Percentiles rank a stretch among this genome's conserved stretches.
These are phyloP conservation scores for Amborella trichopoda DNA, from an alignment of 164 flowering plant species.

Conservation along the genomic window DNA sequence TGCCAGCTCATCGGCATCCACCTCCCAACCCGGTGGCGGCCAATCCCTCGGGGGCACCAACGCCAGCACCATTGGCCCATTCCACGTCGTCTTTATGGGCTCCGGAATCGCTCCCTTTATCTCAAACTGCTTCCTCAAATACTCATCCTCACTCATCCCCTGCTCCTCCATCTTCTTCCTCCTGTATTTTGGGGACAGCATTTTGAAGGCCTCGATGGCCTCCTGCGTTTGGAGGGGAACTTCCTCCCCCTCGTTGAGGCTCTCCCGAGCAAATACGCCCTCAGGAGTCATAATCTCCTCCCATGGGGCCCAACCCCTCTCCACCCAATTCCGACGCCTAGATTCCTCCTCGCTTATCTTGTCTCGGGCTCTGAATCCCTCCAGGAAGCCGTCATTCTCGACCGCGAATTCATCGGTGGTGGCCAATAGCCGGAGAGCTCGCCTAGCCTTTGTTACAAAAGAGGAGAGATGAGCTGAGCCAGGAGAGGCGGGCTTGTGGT, in stretches of 20 bases:
- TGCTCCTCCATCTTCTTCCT: conserved; percentile 62
- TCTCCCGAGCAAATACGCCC: conserved; percentile 71
- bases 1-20: conserved; percentile 61
- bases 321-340: conserved; percentile 69
- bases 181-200: conserved; percentile 62
- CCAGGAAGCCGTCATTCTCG: conserved; percentile 52
- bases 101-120: conserved; percentile 70
- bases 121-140: conserved; percentile 57
- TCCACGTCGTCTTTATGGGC: conserved; percentile 58
- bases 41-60: conserved; percentile 81
- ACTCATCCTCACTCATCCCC: conserved; percentile 81
- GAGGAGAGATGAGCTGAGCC: too few species aligned
- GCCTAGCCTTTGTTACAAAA: too few species aligned
- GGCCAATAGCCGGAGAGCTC: conserved; percentile 5
- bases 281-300: conserved; percentile 83
- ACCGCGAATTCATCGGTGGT: conserved; percentile 67
- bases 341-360: conserved; percentile 74
- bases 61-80: conserved; percentile 49
- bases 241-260: conserved; percentile 87
- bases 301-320: conserved; percentile 98
- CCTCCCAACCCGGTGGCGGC: conserved; percentile 93
- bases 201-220: conserved; percentile 75
- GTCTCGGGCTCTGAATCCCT: conserved; percentile 33
- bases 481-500: too few species aligned
- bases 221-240: conserved; percentile 70